phyloP scores from a whole-genome alignment of 768 basidiomycete species.

The Hortiboletus flavorubellus region DNA sequence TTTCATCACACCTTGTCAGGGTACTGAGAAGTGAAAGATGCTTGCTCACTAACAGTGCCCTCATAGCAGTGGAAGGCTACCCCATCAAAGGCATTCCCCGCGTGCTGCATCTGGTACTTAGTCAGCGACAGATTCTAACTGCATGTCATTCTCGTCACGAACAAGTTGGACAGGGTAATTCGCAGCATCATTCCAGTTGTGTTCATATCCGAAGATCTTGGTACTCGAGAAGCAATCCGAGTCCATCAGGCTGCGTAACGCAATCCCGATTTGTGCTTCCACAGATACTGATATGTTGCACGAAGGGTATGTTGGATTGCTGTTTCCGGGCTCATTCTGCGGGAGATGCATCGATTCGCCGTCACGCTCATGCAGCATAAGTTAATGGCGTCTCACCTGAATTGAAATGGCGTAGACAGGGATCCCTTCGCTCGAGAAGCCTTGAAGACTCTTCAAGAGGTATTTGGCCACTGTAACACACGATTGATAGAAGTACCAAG shows the following conservation, averaged over 20 bases:
- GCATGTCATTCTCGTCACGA: conserved; percentile 7
- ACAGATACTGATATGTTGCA: conserved; percentile 50
- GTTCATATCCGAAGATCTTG: conserved; percentile 67
- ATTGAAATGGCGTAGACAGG: conserved; percentile 60
- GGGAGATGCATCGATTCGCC: background rate
- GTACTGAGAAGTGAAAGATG: conserved; percentile 50
- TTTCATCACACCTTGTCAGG: conserved; percentile 44
- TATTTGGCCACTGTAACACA: conserved; percentile 58
- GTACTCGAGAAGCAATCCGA: conserved; percentile 55
- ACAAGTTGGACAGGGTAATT: conserved; percentile 59
- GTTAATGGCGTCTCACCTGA: conserved; percentile 31
- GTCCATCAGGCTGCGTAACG: conserved; percentile 57
- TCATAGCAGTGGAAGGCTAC: conserved; percentile 73
- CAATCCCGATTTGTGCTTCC: conserved; percentile 56
- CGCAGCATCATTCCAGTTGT: conserved; percentile 70
- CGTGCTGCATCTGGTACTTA: conserved; percentile 49
- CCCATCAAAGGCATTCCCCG: conserved; percentile 54
- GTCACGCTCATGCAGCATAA: background rate
- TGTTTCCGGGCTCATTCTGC: conserved; percentile 55
- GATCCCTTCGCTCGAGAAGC: conserved; percentile 60
- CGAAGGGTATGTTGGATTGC: conserved; percentile 67
- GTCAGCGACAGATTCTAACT: background rate
- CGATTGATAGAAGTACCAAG: background rate
- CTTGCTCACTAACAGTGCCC: conserved; percentile 53
- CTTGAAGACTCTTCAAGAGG: conserved; percentile 68